Evolutionary conservation across 768 basidiomycete genomes (phyloP), one percentile per base, ranked within the genome.

Genomic region (Pulveroboletus sp.): DNA sequence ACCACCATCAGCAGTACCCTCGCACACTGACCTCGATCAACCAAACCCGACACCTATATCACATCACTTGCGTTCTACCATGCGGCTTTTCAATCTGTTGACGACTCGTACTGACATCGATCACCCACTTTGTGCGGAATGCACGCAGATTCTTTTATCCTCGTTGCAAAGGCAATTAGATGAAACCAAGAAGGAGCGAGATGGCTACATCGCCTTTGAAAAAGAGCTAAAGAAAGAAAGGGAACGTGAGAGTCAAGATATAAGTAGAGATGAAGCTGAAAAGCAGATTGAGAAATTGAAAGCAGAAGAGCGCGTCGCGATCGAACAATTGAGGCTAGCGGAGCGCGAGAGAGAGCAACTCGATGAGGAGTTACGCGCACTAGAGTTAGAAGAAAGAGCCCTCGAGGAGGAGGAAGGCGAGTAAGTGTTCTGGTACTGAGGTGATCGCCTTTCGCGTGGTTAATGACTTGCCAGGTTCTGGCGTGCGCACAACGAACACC

Each of bases 101-200:
- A 88, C 89, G 12, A 79, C 83, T 48, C 76, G 83, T 36, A 83
- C 86, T 45, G 86, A 87, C 27, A 80, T 94, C 37, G 91, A 93
- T 64, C 93, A 97, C 64, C 96, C 96, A 6, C 76, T 99, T 8
- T 99, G 96, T 67, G 82, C 87, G 0, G 95, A 98, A 61, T 99
- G 96, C 68, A 91, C 93, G 4, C 85, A 89, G 60, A 78, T 86
- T 41, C 70, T 98, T 29, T 78, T 94, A 26, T 74, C 74, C 2
- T 81, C 81, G 22, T 78, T 98, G 27, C 83, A 87, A 58, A 78
- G 78, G 39, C 85, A 92, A 62, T 75, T 95, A 14, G 92, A 95
- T 49, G 93, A 96, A 71, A 86, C 87, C 3, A 90, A 85, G 71
- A 88, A 85, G 63, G 93, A 96, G 63, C 74, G 93, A 50, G 93